phyloP scores from a whole-genome alignment of 2,329 filamentous ascomycete genomes.

The Ophidiomyces ophidiicola region DNA sequence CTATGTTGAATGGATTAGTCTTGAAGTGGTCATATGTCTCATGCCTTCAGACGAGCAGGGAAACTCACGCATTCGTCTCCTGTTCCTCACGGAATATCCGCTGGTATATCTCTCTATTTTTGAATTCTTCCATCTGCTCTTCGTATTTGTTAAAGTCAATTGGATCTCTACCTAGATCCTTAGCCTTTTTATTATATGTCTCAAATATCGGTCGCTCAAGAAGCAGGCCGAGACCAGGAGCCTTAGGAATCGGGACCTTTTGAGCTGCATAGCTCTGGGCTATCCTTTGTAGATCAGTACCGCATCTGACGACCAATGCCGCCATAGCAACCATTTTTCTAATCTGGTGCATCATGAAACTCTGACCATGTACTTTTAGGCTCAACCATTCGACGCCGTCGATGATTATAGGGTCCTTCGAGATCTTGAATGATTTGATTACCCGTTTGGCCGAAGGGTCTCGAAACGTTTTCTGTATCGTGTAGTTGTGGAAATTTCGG shows the following conservation, averaged over 20 bases:
- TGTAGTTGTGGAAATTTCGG: constrained; percentile 94
- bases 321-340: constrained; percentile 97
- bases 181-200: constrained; percentile 66
- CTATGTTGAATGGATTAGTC: constrained; percentile 29
- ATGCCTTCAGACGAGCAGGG: background rate
- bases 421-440: constrained; percentile 83
- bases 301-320: constrained; percentile 70
- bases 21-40: background rate
- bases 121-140: constrained; percentile 72
- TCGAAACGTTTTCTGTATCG: constrained; percentile 67
- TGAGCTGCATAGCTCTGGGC: constrained; percentile 57
- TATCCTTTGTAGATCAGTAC: constrained; percentile 60
- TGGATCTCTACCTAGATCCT: constrained; percentile 50
- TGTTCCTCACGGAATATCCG: constrained; percentile 85
- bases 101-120: constrained; percentile 81
- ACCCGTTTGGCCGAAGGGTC: constrained; percentile 79
- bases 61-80: constrained; percentile 66
- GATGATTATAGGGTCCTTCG: constrained; percentile 65
- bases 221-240: constrained; percentile 73
- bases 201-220: constrained; percentile 88
- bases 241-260: constrained; percentile 83
- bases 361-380: constrained; percentile 91
- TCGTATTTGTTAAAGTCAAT: constrained; percentile 72
- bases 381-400: constrained; percentile 90
- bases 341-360: constrained; percentile 99